Evolutionary conservation across 495 filamentous ascomycete genomes (phyloP).

Genomic region (Aspergillus taichungensis): DNA sequence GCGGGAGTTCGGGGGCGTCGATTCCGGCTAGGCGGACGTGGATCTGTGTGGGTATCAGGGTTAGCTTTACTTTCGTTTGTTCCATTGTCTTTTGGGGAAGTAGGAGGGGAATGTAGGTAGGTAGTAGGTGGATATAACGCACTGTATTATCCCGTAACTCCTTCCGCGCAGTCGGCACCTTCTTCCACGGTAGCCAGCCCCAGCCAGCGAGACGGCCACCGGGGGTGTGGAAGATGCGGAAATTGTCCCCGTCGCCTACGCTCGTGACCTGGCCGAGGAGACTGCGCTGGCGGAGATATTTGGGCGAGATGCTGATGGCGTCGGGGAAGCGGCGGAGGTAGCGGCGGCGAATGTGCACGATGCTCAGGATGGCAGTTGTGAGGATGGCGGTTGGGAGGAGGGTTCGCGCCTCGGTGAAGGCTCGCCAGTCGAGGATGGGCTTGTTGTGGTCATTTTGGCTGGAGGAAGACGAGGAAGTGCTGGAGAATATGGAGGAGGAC

Average conservation of each 20-base stretch:
- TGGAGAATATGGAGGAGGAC: neutral
- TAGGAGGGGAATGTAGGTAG: neutral
- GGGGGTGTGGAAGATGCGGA: constrained; percentile 87
- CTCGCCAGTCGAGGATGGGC: constrained; percentile 46
- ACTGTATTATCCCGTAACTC: constrained; percentile 72
- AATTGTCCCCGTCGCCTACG: constrained; percentile 94
- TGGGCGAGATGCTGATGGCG: constrained; percentile 59
- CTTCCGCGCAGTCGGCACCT: constrained; percentile 55
- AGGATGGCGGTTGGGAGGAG: constrained; percentile 61
- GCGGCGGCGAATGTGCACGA: constrained; percentile 43
- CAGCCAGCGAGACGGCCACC: constrained; percentile 81
- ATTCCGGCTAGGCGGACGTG: constrained; percentile 83
- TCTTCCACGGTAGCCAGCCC: constrained; percentile 77
- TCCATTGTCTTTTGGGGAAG: neutral
- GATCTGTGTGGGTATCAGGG: constrained; percentile 33
- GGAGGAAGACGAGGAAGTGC: constrained; percentile 6
- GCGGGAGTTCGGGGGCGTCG: constrained; percentile 86
- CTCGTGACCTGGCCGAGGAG: constrained; percentile 81
- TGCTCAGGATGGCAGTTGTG: constrained; percentile 52
- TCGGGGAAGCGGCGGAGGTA: constrained; percentile 78
- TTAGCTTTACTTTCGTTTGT: too few species aligned
- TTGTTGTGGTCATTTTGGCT: constrained; percentile 10
- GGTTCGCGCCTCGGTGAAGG: constrained; percentile 57
- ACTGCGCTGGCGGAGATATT: constrained; percentile 57
- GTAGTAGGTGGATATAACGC: constrained; percentile 17